Conservation (phyloP, 176 grass and related monocot species). For the Lolium perenne region DNA sequence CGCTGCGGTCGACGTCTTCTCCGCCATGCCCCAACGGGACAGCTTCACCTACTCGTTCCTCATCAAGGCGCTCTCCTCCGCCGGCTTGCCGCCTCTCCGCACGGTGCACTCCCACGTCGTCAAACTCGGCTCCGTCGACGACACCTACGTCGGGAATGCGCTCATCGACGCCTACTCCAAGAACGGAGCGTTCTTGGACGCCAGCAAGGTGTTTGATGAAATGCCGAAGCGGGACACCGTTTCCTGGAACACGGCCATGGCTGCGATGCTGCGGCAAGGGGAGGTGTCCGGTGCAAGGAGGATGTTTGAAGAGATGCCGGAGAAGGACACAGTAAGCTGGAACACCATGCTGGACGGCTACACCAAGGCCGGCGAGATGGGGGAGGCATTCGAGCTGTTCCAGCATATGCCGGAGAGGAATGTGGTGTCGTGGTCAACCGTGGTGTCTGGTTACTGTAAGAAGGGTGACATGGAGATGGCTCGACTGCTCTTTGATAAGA, state of each 20-base stretch:
- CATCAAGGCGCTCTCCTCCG: conserved; percentile 58
- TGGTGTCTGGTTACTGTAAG: conserved; percentile 76
- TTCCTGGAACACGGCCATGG: conserved; percentile 70
- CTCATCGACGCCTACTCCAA: conserved; percentile 82
- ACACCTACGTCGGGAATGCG: conserved; percentile 74
- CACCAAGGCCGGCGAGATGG: conserved; percentile 59
- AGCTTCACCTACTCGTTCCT: conserved; percentile 76
- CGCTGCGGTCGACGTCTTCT: conserved; percentile 58
- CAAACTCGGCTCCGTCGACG: conserved; percentile 57
- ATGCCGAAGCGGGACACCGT: conserved; percentile 54
- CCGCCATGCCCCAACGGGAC: conserved; percentile 50
- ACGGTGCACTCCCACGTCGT: conserved; percentile 60
- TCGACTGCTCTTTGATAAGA: conserved; percentile 62
- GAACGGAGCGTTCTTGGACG: conserved; percentile 25
- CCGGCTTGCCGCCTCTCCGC: conserved; percentile 39
- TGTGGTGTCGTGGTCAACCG: conserved; percentile 75
- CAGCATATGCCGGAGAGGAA: conserved; percentile 70
- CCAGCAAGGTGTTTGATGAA: conserved; percentile 57
- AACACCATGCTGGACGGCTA: conserved; percentile 75
- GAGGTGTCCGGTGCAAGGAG: conserved; percentile 43
- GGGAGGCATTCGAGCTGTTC: conserved; percentile 61
- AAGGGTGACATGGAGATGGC: conserved; percentile 79
- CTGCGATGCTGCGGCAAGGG: conserved; percentile 50
- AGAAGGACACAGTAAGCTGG: conserved; percentile 74
- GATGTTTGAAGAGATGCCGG: conserved; percentile 74